A percentile compares a stretch with the other conserved stretches of the same genome.
These are phyloP conservation scores for Collybiopsis confluens DNA, from an alignment of 768 basidiomycete species.

Conservation along the genomic window DNA sequence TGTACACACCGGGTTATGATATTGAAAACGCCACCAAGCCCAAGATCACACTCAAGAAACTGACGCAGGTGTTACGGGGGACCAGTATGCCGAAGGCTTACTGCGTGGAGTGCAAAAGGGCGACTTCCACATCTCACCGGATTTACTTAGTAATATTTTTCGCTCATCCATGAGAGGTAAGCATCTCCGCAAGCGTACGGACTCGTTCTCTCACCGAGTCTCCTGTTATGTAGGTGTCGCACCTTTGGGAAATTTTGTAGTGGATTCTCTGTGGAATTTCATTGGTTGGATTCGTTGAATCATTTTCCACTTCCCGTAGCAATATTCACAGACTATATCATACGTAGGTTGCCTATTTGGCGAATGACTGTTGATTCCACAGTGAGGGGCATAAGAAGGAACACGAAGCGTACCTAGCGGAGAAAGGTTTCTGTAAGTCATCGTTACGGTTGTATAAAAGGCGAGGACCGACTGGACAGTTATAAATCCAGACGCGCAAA, in stretches of 20 bases:
- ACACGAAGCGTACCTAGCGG: slow-evolving; percentile 40
- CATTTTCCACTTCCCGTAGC: neutral
- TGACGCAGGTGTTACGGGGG: neutral
- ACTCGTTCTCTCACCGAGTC: too few species aligned
- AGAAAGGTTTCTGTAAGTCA: slow-evolving; percentile 34
- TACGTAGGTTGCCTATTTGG: slow-evolving; percentile 51
- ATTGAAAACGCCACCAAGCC: slow-evolving; percentile 56
- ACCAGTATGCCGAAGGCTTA: neutral
- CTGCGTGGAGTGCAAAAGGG: slow-evolving; percentile 62
- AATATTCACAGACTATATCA: neutral
- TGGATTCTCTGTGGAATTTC: slow-evolving; percentile 50
- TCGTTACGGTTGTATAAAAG: neutral
- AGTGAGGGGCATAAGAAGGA: slow-evolving; percentile 41
- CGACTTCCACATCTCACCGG: slow-evolving; percentile 70
- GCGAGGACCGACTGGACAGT: too few species aligned
- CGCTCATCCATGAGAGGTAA: slow-evolving; percentile 63
- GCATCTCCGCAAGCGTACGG: too few species aligned
- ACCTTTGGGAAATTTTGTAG: slow-evolving; percentile 51
- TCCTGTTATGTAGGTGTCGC: too few species aligned
- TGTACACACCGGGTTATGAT: slow-evolving; percentile 72
- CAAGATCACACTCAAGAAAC: slow-evolving; percentile 64
- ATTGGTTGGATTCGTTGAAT: slow-evolving; percentile 38
- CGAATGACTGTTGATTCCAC: slow-evolving; percentile 45
- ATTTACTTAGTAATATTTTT: slow-evolving; percentile 65
- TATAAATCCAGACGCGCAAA: too few species aligned